A percentile compares a stretch with the other conserved stretches of the same genome.
These are phyloP conservation scores for Shiraia sp. DNA, from an alignment of 2,329 filamentous ascomycete species.

Conservation along the genomic window DNA sequence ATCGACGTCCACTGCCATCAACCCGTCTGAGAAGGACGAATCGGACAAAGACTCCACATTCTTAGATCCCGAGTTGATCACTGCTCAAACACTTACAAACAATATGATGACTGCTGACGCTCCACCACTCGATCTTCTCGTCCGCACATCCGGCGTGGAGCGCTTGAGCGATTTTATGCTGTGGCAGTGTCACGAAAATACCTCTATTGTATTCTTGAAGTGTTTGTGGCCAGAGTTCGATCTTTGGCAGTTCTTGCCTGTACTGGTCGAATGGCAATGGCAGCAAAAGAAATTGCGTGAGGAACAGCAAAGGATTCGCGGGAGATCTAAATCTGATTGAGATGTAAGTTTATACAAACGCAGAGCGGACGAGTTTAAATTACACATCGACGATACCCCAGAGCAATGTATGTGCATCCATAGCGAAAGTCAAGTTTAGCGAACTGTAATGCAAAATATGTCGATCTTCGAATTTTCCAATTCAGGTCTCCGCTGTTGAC, in stretches of 20 bases:
- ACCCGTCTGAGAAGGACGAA: conserved; percentile 39
- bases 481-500: neutral
- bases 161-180: conserved; percentile 97
- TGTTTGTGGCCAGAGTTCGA: conserved; percentile 97
- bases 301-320: conserved; percentile 37
- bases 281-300: conserved; percentile 53
- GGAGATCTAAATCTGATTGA: conserved; percentile 32
- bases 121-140: conserved; percentile 86
- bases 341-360: neutral
- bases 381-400: conserved; percentile 31
- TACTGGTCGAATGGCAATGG: conserved; percentile 87
- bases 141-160: conserved; percentile 91
- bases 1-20: conserved; percentile 45
- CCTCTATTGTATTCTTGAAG: conserved; percentile 88
- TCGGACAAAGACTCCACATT: conserved; percentile 20
- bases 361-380: conserved; percentile 8
- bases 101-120: conserved; percentile 87
- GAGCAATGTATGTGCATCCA: conserved; percentile 23
- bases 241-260: conserved; percentile 88
- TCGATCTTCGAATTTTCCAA: conserved; percentile 9
- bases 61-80: conserved; percentile 87
- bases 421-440: conserved; percentile 17
- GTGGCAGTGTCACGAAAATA: conserved; percentile 94
- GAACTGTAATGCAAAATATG: conserved; percentile 14
- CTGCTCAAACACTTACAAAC: conserved; percentile 75